A percentile compares a stretch with the other conserved stretches of the same genome.
These are phyloP conservation scores for Microbotryum violaceum DNA, from an alignment of 1,284 basidiomycete species.

Conservation along the genomic window DNA sequence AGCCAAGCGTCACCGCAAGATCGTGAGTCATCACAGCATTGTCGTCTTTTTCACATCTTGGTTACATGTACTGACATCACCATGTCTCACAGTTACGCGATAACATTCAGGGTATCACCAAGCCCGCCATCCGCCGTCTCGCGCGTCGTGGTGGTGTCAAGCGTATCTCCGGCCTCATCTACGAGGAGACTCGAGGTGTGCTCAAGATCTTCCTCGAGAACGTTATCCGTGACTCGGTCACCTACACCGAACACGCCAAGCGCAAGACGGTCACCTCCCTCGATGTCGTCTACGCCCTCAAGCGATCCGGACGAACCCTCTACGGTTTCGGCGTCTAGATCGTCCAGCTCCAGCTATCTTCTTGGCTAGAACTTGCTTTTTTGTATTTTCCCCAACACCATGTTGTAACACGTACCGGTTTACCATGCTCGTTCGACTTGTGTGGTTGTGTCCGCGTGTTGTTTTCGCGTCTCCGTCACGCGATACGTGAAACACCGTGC, in stretches of 20 bases:
- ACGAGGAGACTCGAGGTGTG: constrained; percentile 84
- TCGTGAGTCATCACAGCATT: constrained; percentile 4
- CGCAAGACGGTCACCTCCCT: constrained; percentile 79
- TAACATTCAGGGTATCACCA: constrained; percentile 80
- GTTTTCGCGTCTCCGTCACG: too few relatives aligned
- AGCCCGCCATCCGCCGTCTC: constrained; percentile 86
- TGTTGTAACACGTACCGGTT: too few relatives aligned
- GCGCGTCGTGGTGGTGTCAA: constrained; percentile 93
- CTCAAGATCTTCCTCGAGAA: constrained; percentile 69
- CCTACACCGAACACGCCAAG: constrained; percentile 90
- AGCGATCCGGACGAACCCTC: constrained; percentile 79
- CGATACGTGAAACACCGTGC: too few relatives aligned
- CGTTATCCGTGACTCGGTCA: constrained; percentile 81
- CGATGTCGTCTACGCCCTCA: constrained; percentile 86
- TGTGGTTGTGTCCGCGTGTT: too few relatives aligned
- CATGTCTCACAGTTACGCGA: constrained; percentile 44
- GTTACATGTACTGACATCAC: too few relatives aligned
- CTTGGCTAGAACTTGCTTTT: too few relatives aligned
- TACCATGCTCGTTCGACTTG: too few relatives aligned
- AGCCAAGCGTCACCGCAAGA: constrained; percentile 51
- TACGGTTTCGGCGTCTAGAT: constrained; percentile 65
- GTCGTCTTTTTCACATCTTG: too few relatives aligned
- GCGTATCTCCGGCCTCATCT: constrained; percentile 86
- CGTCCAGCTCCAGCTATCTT: too few relatives aligned
- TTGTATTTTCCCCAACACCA: too few relatives aligned